Evolutionary conservation across 306 rosid species (phyloP), one percentile per base, ranked within the genome.

Genomic region (Quercus suber): DNA sequence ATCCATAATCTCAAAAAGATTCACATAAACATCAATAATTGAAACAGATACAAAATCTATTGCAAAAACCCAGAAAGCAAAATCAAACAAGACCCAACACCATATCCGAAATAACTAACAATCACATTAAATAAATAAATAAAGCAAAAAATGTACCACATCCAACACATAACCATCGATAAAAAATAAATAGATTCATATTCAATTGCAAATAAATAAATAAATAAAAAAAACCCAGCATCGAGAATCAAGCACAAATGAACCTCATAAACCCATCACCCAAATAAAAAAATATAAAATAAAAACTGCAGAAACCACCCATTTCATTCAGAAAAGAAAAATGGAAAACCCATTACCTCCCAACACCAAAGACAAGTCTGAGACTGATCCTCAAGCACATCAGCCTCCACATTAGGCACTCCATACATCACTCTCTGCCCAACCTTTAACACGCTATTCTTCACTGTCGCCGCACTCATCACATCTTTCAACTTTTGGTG

Each of bases 361-460:
- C 99, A 95, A 76, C 99, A 95, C 99, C 99, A 95, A 5, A 95
- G 92, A 43, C 96, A 91, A 1, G 89, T 84, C 18, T 87, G 83
- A 0, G 98, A 90, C 15, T 84, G 84, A 52, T 95, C 99, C 81
- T 93, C 98, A 68, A 95, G 74, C 5, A 95, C 86, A 89, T 95
- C 99, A 13, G 99, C 99, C 71, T 95, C 94, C 4, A 86, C 85
- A 72, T 95, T 88, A 12, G 91, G 86, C 65, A 90, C 88, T 4
- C 99, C 99, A 33, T 91, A 95, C 84, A 86, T 79, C 76, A 89
- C 53, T 78, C 99, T 87, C 87, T 90, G 94, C 12, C 99, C 99
- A 69, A 90, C 90, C 15, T 49, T 65, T 21, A 95, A 82, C 76
- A 93, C 90, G 60, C 89, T 79, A 61, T 80, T 87, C 85, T 93